Evolutionary conservation across 495 filamentous ascomycete genomes (phyloP).

Genomic region (Daldinia childiae): DNA sequence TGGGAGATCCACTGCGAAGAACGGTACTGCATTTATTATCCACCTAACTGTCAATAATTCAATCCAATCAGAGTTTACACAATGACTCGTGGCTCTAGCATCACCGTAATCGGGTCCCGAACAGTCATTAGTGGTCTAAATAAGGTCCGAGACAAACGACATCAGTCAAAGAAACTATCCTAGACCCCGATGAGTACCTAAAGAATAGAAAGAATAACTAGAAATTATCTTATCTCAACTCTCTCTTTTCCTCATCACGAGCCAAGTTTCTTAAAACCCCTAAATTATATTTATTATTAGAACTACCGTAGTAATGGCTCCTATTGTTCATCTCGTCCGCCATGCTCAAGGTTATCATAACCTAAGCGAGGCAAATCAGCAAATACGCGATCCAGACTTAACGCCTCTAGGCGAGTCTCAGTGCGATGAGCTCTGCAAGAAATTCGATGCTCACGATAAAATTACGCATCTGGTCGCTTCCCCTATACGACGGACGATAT

Average conservation of each 20-base stretch:
- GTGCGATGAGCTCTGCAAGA: constrained; percentile 68
- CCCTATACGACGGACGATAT: constrained; percentile 83
- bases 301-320: constrained; percentile 47
- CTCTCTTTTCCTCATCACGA: not conserved
- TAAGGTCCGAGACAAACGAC: constrained; percentile 15
- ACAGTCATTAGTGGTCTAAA: constrained; percentile 24
- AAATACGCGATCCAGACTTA: constrained; percentile 78
- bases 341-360: constrained; percentile 82
- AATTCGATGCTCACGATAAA: constrained; percentile 70
- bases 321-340: constrained; percentile 63
- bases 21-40: not conserved
- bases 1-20: constrained; percentile 20
- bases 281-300: not conserved
- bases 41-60: constrained; percentile 1
- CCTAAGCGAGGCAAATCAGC: constrained; percentile 73
- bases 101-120: constrained; percentile 33
- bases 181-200: not conserved
- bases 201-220: constrained; percentile 11
- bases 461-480: constrained; percentile 82
- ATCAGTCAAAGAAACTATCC: constrained; percentile 14
- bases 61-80: constrained; percentile 32
- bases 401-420: constrained; percentile 80
- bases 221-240: not conserved
- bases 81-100: constrained; percentile 22
- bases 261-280: not conserved